Evolutionary conservation across 306 rosid genomes (phyloP), one percentile per base, ranked within the genome.

Genomic region (Morella rubra): DNA sequence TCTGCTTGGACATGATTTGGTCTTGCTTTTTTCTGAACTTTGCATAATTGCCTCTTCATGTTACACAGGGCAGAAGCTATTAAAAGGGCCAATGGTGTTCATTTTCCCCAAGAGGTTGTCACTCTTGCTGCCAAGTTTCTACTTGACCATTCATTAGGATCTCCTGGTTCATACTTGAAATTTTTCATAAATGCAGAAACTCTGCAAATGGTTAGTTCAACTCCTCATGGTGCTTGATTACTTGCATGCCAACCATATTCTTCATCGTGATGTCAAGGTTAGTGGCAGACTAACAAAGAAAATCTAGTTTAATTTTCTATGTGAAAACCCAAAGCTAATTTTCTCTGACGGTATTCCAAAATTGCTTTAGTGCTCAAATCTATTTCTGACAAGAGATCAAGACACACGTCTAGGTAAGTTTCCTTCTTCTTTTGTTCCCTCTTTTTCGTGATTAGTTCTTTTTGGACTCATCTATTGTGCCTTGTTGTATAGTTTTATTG

Each of bases 391-490:
- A 2, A 96, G 93, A 84, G 93, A 89, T 89, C 96, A 83, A 77
- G 97, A 96, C 82, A 93, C 93, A 74, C 97, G 98, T 54, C 96
- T 96, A 0, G 99, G 99, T 96, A 76, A 80, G 92, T 85, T 71
- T 76, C 74, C 73, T 73, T 77, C 72, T 75, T 65, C 56, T 81
- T 51, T 61, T 51, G 32, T 16, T 45, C 52, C 51, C 32, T 27
- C 32, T 27, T 74, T 11, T 41, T 46, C 14, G 4, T 5, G 14
- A 10, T 59, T 72, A 14, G 7, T 42, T 65, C 42, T 15, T 9
- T 42, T 65, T 41, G 6, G n/a, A 12, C 4, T 44, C 7, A 7
- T 18, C 47, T 8, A 65, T 8, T 65, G 42, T 47, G 7, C 4
- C 52, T 47, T 47, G 52, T 11, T 47, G 10, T 47, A 47, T 47